Conservation (phyloP, 805 yeast species). For the Wickerhamiella sergipiensis region DNA sequence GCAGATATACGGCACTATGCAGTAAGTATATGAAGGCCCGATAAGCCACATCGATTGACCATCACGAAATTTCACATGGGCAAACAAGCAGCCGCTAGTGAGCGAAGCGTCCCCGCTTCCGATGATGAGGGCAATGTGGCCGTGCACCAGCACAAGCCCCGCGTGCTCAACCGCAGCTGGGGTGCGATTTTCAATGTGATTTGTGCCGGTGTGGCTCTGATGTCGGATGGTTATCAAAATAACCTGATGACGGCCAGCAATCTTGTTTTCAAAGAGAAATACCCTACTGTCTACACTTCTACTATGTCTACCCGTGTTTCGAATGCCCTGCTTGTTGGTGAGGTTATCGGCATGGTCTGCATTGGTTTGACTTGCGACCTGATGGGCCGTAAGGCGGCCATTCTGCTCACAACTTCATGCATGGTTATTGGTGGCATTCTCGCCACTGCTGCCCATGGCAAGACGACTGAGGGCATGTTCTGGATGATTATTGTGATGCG, state of each 20-base stretch:
- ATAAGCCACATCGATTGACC: neutral
- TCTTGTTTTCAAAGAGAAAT: constrained; percentile 36
- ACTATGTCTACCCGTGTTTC: constrained; percentile 51
- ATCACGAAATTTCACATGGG: neutral
- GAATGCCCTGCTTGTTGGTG: constrained; percentile 54
- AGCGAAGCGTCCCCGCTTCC: neutral
- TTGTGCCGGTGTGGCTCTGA: constrained; percentile 62
- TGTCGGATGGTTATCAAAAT: constrained; percentile 68
- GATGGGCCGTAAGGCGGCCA: constrained; percentile 54
- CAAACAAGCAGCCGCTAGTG: neutral
- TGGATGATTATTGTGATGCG: constrained; percentile 66
- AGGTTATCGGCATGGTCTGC: constrained; percentile 54
- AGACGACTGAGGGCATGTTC: constrained; percentile 45
- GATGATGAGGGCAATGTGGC: neutral
- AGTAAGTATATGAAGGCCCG: neutral
- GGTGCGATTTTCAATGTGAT: neutral
- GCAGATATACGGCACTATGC: neutral
- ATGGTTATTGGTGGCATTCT: constrained; percentile 50
- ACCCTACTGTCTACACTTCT: constrained; percentile 32
- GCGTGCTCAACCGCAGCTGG: constrained; percentile 1
- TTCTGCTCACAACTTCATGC: constrained; percentile 45
- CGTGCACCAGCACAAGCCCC: neutral
- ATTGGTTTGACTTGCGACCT: constrained; percentile 55
- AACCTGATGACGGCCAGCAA: constrained; percentile 61
- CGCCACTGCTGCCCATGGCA: constrained; percentile 62